phyloP scores from a whole-genome alignment of 441 rosid species.

The Erysimum cheiri region DNA sequence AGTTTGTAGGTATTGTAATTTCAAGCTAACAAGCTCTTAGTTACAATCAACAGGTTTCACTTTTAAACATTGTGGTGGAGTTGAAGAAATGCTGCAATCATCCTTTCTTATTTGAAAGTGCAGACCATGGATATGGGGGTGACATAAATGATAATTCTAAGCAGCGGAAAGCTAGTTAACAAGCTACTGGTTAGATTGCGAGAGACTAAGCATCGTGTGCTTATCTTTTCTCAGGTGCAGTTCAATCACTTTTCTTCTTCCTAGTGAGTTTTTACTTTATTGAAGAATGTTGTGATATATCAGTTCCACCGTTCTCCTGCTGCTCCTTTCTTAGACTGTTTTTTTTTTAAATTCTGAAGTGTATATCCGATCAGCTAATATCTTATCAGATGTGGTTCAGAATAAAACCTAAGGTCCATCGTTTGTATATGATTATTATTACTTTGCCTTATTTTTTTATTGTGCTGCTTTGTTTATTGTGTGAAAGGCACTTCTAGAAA shows the following conservation, averaged over 20 bases:
- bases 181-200: constrained; percentile 93
- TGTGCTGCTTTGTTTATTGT: constrained; percentile 15
- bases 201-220: constrained; percentile 96
- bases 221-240: constrained; percentile 97
- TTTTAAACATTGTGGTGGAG: constrained; percentile 98
- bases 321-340: constrained; percentile 20
- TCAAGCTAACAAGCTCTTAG: constrained; percentile 36
- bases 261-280: neutral
- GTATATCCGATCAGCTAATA: neutral
- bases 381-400: constrained; percentile 3
- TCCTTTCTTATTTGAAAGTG: constrained; percentile 99
- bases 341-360: no score
- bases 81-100: constrained; percentile 99
- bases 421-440: constrained; percentile 3
- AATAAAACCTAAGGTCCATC: constrained; percentile 13
- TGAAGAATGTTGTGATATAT: constrained; percentile 13
- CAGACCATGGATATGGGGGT: constrained; percentile 99
- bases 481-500: neutral
- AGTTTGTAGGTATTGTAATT: constrained; percentile 24
- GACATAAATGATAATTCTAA: constrained; percentile 72
- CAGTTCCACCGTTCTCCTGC: constrained; percentile 19
- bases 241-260: constrained; percentile 30
- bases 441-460: neutral
- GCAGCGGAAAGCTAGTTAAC: constrained; percentile 99
- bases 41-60: constrained; percentile 80